Evolutionary conservation across 805 yeast genomes (phyloP), one percentile per base, ranked within the genome.

Genomic region (Metschnikowia gelsemii): DNA sequence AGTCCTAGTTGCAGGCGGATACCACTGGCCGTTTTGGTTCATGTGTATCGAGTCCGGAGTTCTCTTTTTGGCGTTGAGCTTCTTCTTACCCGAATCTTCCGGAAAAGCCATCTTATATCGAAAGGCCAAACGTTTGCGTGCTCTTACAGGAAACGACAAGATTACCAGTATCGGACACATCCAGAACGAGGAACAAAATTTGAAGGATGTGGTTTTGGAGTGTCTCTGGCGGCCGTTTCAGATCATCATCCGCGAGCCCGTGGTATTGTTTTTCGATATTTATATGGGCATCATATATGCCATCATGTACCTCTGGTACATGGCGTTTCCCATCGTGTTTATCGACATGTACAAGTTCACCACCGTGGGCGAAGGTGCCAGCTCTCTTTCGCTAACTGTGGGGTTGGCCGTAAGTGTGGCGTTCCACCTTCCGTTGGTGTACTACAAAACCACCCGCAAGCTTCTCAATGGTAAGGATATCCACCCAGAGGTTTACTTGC

Each of bases 1-100:
- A 4, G 61, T 80, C 54, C 62, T 64, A 2, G 45, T 38, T 2
- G 39, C 41, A 1, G 49, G 47, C n/a, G 43, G 45, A 19, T 44
- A 47, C 18, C 51, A 42, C 38, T 48, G 46, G 50, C 38, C 52
- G 2, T 48, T 45, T 32, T 48, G 50, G 52, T 46, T 47, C 25
- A 38, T 45, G 11, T 42, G 45, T 26, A 45, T 45, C 16, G 19
- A 47, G 11, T 38, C 49, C 8, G 52, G 52, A 11, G 33, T 33
- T 19, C 38, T 41, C 11, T 32, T 45, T 20, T 32, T 43, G n/a
- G 22, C 40, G 3, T 30, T 48, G 35, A 36, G 43, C 14, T 40
- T 40, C 26, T 38, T 45, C 22, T 39, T 48, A 6, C 52, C 52
- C 8, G 52, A 48, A 27, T 35, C 52, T 8, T 48, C 45, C 35